Evolutionary conservation across 805 yeast species (phyloP).

Genomic region (Wickerhamiella alocasiicola): DNA sequence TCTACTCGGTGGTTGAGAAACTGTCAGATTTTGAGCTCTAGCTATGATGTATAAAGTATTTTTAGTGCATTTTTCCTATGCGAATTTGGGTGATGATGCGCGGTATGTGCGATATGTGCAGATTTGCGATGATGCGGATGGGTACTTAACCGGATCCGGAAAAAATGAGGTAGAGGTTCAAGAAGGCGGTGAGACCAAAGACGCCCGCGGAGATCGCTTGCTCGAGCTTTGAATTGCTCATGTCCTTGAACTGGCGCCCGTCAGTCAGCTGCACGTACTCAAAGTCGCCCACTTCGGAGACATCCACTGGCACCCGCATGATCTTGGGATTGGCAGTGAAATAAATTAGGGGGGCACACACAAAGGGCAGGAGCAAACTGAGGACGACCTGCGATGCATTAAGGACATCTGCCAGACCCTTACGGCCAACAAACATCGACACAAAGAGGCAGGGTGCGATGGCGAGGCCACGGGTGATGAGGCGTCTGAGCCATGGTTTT

Average conservation of each 20-base stretch:
- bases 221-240: constrained; percentile 53
- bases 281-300: constrained; percentile 10
- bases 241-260: constrained; percentile 37
- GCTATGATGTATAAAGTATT: background rate
- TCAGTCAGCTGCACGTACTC: constrained; percentile 16
- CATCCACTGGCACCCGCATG: constrained; percentile 40
- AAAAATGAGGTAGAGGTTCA: constrained; percentile 57
- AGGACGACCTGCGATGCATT: constrained; percentile 77
- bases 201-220: constrained; percentile 43
- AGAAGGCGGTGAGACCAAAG: constrained; percentile 59
- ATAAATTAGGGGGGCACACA: constrained; percentile 75
- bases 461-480: constrained; percentile 72
- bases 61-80: background rate
- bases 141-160: constrained; percentile 22
- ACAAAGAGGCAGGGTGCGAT: constrained; percentile 74
- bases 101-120: background rate
- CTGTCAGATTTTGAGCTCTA: background rate
- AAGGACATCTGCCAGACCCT: constrained; percentile 57
- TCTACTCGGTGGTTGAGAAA: constrained; percentile 36
- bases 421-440: constrained; percentile 61
- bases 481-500: constrained; percentile 69
- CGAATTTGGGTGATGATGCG: background rate
- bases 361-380: constrained; percentile 69
- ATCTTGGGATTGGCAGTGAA: constrained; percentile 59
- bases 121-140: background rate